A percentile compares a stretch with the other conserved stretches of the same genome.
Evolutionary conservation across 208 protist species (phyloP).

Genomic region (Acanthamoeba lenticulata): DNA sequence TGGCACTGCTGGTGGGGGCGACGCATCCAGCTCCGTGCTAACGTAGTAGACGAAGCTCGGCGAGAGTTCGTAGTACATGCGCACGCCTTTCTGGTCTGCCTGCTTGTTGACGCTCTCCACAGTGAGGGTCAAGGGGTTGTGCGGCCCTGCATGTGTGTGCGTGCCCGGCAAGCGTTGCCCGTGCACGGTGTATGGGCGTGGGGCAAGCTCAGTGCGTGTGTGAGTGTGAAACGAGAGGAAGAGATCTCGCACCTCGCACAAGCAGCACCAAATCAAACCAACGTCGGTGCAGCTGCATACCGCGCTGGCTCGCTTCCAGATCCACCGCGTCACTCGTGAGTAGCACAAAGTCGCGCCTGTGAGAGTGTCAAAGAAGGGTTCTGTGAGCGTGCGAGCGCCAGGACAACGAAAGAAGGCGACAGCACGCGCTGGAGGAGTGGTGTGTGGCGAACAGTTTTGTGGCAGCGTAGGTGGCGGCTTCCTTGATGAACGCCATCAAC

Average conservation of each 20-base stretch:
- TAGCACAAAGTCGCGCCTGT: constrained; percentile 25
- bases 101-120: not conserved
- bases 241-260: not conserved
- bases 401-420: not conserved
- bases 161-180: too few species aligned
- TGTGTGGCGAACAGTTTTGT: not conserved
- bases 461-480: not conserved
- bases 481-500: constrained; percentile 58
- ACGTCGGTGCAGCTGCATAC: not conserved
- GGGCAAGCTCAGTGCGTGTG: too few species aligned
- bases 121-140: not conserved
- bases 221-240: not conserved
- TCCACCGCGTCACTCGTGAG: not conserved
- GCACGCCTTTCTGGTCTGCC: not conserved
- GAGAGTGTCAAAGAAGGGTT: not conserved
- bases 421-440: not conserved
- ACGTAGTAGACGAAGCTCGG: constrained; percentile 34
- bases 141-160: not conserved
- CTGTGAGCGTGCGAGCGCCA: not conserved
- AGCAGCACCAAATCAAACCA: not conserved
- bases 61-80: not conserved
- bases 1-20: not conserved
- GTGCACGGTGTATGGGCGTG: too few species aligned
- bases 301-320: not conserved
- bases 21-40: not conserved